Evolutionary conservation across 1,284 basidiomycete genomes (phyloP).

Genomic region (Inonotus hispidus): DNA sequence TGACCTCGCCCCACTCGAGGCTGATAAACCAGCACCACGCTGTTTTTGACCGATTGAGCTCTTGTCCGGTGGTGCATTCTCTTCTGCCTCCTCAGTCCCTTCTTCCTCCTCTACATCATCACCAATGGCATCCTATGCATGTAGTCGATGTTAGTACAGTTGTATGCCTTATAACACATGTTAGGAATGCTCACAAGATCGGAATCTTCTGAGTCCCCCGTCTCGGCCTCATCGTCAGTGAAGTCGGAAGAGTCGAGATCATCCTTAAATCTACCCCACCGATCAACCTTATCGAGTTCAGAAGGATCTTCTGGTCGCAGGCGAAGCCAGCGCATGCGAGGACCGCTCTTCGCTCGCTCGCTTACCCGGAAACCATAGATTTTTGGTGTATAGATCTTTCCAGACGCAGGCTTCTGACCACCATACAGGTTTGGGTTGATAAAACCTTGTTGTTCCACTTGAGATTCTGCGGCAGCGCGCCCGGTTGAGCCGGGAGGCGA

Average conservation of each 20-base stretch:
- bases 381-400: constrained; percentile 84
- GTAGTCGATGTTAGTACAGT: constrained; percentile 3
- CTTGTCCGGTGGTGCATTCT: constrained; percentile 5
- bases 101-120: constrained; percentile 61
- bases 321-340: constrained; percentile 95
- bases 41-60: constrained; percentile 7
- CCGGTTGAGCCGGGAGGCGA: constrained; percentile 44
- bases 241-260: constrained; percentile 63
- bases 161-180: background rate
- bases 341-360: constrained; percentile 83
- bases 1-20: background rate
- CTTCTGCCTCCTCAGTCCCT: constrained; percentile 41
- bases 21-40: background rate
- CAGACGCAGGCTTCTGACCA: constrained; percentile 79
- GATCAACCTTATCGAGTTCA: constrained; percentile 84
- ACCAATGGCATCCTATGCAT: constrained; percentile 43
- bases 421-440: constrained; percentile 82
- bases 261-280: constrained; percentile 80
- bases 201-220: constrained; percentile 78
- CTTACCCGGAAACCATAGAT: constrained; percentile 93
- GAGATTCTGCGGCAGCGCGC: constrained; percentile 39
- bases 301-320: constrained; percentile 74
- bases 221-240: constrained; percentile 59
- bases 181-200: constrained; percentile 54
- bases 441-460: constrained; percentile 46